phyloP scores from a whole-genome alignment of 768 basidiomycete species.

The Cantharellus cinnabarinus region DNA sequence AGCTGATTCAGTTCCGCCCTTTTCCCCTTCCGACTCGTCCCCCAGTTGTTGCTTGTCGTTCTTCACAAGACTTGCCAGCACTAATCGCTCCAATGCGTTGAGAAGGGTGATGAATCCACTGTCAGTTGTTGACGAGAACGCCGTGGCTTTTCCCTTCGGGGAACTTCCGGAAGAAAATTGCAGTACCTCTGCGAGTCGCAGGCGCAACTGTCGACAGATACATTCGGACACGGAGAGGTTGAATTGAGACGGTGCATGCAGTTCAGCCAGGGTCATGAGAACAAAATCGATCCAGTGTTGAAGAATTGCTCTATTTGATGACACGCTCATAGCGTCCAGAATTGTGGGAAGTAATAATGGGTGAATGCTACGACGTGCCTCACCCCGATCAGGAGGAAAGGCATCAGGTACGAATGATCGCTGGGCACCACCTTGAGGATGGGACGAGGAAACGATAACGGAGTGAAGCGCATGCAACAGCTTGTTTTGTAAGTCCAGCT shows the following conservation, averaged over 20 bases:
- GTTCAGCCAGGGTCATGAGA: conserved; percentile 73
- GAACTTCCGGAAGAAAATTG: conserved; percentile 23
- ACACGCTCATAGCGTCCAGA: conserved; percentile 52
- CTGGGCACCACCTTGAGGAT: background rate
- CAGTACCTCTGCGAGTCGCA: conserved; percentile 31
- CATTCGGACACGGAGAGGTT: conserved; percentile 63
- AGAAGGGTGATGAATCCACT: conserved; percentile 70
- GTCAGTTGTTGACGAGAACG: conserved; percentile 40
- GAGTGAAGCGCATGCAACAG: conserved; percentile 80
- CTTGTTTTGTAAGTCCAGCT: conserved; percentile 81
- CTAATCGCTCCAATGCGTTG: conserved; percentile 63
- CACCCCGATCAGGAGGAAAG: background rate
- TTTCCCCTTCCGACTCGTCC: conserved; percentile 39
- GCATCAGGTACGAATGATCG: background rate
- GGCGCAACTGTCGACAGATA: conserved; percentile 47
- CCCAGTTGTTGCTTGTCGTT: conserved; percentile 23
- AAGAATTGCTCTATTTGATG: conserved; percentile 54
- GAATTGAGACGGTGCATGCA: conserved; percentile 45
- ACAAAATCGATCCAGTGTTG: conserved; percentile 97
- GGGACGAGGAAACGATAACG: conserved; percentile 44
- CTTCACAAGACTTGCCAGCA: conserved; percentile 50
- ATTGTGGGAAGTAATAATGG: conserved; percentile 59
- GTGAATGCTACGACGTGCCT: conserved; percentile 16
- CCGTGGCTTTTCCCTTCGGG: conserved; percentile 20
- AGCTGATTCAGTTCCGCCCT: conserved; percentile 27